These are phyloP conservation scores for Letharia lupina DNA, from an alignment of 495 filamentous ascomycete genomes.

Conservation along the genomic window DNA sequence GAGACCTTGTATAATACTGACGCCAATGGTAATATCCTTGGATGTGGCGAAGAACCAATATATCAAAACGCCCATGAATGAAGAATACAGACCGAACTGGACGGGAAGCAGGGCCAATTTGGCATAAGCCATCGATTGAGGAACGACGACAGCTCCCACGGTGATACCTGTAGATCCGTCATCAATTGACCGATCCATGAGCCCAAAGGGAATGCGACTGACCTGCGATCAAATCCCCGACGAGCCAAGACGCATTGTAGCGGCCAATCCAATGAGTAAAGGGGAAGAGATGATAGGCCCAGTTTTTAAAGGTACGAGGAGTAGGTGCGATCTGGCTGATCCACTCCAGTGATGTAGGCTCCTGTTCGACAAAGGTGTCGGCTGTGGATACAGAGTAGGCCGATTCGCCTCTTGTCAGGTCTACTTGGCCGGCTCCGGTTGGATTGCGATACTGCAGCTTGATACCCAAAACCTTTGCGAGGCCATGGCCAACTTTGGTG, in stretches of 20 bases:
- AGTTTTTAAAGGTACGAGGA: constrained; percentile 43
- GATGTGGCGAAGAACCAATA: constrained; percentile 99
- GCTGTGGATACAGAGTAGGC: constrained; percentile 65
- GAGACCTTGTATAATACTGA: constrained; percentile 39
- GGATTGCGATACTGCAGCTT: constrained; percentile 62
- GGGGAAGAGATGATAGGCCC: constrained; percentile 67
- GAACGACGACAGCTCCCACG: constrained; percentile 90
- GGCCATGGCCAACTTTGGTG: constrained; percentile 55
- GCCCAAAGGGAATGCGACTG: constrained; percentile 25
- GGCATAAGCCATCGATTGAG: constrained; percentile 97
- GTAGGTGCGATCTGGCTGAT: constrained; percentile 53
- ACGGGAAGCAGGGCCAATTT: constrained; percentile 66
- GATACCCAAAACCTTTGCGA: constrained; percentile 80
- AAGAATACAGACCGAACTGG: constrained; percentile 89
- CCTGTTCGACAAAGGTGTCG: constrained; percentile 76
- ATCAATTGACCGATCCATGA: constrained; percentile 20
- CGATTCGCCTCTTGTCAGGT: constrained; percentile 65
- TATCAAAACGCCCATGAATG: constrained; percentile 91
- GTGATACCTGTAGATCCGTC: constrained; percentile 58
- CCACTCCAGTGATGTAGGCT: constrained; percentile 70
- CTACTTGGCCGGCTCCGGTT: constrained; percentile 44
- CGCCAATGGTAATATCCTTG: constrained; percentile 98
- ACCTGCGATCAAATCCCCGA: constrained; percentile 88
- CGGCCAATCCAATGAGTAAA: constrained; percentile 78
- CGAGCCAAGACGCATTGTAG: constrained; percentile 85